Base-by-base conservation (phyloP, 2,329 filamentous ascomycete genomes). In the Neofusicoccum kwambonambiense region DNA sequence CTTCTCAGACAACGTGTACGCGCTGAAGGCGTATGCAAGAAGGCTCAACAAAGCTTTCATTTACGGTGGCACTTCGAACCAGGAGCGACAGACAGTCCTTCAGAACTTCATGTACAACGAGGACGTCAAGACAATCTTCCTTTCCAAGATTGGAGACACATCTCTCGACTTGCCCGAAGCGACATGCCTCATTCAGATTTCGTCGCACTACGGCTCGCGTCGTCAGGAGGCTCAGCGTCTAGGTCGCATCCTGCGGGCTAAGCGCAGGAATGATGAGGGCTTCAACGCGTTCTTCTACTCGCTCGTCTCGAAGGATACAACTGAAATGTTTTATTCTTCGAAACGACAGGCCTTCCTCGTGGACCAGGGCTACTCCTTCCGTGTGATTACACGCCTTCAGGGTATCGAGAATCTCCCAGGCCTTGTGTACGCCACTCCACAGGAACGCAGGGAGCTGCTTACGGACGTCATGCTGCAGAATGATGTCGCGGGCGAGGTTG, bases 211-310 rank as follows among this genome's bases (percentile, higher is more conserved):
- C 73, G 95, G 95, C 67, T 98, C 94, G 9, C 92, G 95, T 70
- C 90, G 95, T 80, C 95, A 98, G 77, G 95, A 99, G 80, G 95
- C 95, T 0, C 95, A 98, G 76, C 88, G 95, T 2, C 83, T 98
- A 0, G 95, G 95, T 3, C 90, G 95, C 60, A 98, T 99, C 71
- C 86, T 99, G 3, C 87, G 95, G 78, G 95, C 95, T 13, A 99
- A 99, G 80, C 88, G 95, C 17, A 87, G 95, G 75, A 98, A 97
- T 71, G 95, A 99, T 71, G 95, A 98, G 76, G 95, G 95, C 7
- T 99, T 99, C 78, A 99, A 99, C 74, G 95, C 95, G 0, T 99
- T 98, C 78, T 99, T 99, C 82, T 99, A 99, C 80, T 96, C 92
- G 0, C 85, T 99, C 0, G 95, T 99, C 3, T 96, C 92, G 5